phyloP scores from a whole-genome alignment of 2,329 filamentous ascomycete species.

The Alternaria triticimaculans region DNA sequence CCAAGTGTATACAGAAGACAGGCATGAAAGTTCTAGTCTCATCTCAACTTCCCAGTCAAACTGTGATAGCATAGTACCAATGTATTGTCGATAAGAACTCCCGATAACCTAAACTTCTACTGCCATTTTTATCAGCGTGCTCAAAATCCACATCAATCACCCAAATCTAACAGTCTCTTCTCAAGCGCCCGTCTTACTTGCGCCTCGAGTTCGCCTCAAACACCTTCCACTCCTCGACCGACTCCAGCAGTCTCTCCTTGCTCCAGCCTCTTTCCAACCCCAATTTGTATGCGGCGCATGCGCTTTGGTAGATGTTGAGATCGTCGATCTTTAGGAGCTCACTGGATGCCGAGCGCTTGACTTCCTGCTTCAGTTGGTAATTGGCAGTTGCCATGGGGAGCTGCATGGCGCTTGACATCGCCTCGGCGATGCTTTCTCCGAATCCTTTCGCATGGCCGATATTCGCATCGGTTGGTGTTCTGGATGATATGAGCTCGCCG shows the following conservation, averaged over 20 bases:
- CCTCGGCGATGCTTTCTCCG: neutral
- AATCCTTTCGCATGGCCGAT: neutral
- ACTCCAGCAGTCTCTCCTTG: neutral
- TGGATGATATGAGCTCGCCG: neutral
- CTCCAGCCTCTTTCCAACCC: slow-evolving; percentile 1
- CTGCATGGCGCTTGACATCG: neutral
- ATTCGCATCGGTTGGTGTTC: neutral
- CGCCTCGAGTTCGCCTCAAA: neutral
- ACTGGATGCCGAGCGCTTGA: neutral
- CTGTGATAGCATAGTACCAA: no score
- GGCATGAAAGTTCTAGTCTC: neutral
- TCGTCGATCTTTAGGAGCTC: slow-evolving; percentile 1
- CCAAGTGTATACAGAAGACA: neutral
- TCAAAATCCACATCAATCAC: neutral
- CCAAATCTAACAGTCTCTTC: neutral
- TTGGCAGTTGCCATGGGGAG: neutral
- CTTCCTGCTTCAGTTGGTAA: neutral
- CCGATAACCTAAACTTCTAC: neutral
- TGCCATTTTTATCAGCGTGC: neutral
- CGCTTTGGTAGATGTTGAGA: neutral
- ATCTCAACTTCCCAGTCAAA: no score
- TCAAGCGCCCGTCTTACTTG: neutral
- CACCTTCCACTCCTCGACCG: neutral
- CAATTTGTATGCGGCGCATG: neutral
- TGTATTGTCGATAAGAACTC: no score